Evolutionary conservation across 768 basidiomycete genomes (phyloP), one percentile per base, ranked within the genome.

Genomic region (Polyporus arcularius): DNA sequence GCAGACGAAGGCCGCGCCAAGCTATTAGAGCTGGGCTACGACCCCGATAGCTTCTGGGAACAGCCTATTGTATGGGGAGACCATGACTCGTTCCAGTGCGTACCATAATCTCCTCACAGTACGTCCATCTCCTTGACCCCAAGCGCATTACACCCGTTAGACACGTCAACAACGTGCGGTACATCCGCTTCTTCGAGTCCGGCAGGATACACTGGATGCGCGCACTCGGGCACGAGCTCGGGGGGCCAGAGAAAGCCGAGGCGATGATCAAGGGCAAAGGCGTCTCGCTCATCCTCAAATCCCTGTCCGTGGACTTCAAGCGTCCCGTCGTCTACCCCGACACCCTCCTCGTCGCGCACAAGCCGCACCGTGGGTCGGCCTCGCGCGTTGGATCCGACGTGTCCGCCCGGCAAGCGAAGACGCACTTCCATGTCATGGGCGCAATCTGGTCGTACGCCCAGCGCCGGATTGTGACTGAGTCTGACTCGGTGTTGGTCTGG

Each of bases 11-110:
- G 82, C 1, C 74, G 74, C 35, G 64, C 67, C 30, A 76, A 76
- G 59, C 69, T 89, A 26, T 65, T 71, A 30, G 68, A 77, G 64
- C 68, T 77, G 16, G 87, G 88, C 0, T 85, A 84, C 61, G 86
- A 90, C 68, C 78, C 83, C 2, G 64, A 71, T 30, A 88, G 87
- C n/a, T 85, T 92, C 57, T 90, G 86, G 86, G 87, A 90, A 68
- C 90, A 92, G 68, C 76, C 74, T 14, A 82, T 92, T n/a, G 85
- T 80, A 0, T 92, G 90, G 90, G 90, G 90, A 53, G 87, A 92
- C 63, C 85, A 88, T 32, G 90, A 92, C 66, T 76, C 90, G 0
- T 90, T 91, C 68, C 86, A 86, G 90, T 90, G 70, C 45, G 88
- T 79, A 21, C 16, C 16, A 32, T 41, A 2, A 26, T 41, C 4